Evolutionary conservation across 768 basidiomycete species (phyloP).

Genomic region (Boletus tomentosulus): DNA sequence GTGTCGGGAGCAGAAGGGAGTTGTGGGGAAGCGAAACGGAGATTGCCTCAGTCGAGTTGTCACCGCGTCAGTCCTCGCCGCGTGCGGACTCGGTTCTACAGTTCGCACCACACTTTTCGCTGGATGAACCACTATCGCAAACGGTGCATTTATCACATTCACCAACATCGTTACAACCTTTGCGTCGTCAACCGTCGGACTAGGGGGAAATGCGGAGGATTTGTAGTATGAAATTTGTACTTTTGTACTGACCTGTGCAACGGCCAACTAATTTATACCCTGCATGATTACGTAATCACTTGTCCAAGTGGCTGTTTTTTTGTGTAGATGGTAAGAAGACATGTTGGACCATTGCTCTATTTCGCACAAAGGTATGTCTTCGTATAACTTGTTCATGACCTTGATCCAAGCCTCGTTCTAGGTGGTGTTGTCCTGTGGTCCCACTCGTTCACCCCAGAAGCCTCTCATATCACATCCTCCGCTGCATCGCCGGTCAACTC

Average conservation of each 20-base stretch:
- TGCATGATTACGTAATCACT: conserved; percentile 8
- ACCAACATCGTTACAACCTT: conserved; percentile 17
- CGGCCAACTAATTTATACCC: conserved; percentile 6
- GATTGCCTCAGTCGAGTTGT: neutral
- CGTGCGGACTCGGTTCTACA: conserved; percentile 6
- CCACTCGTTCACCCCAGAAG: conserved; percentile 88
- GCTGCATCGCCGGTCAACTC: conserved; percentile 82
- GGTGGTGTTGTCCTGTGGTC: conserved; percentile 95
- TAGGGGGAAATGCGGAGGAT: neutral
- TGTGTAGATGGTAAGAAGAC: neutral
- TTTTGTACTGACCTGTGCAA: conserved; percentile 6
- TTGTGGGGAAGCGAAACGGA: conserved; percentile 23
- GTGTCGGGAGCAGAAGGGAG: conserved; percentile 20
- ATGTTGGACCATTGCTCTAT: conserved; percentile 98
- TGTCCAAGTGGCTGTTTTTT: no score
- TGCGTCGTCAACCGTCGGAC: conserved; percentile 23
- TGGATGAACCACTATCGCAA: conserved; percentile 6
- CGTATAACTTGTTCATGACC: neutral
- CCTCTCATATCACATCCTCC: conserved; percentile 62
- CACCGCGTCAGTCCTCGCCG: conserved; percentile 8
- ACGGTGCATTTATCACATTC: conserved; percentile 4
- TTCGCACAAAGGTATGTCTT: conserved; percentile 74
- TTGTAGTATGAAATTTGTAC: neutral
- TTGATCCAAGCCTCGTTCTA: conserved; percentile 28
- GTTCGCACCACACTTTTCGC: conserved; percentile 13